A percentile compares a stretch with the other conserved stretches of the same genome.
phyloP scores from a whole-genome alignment of 2,329 filamentous ascomycete species.

The Reticulascus tulasneorum region DNA sequence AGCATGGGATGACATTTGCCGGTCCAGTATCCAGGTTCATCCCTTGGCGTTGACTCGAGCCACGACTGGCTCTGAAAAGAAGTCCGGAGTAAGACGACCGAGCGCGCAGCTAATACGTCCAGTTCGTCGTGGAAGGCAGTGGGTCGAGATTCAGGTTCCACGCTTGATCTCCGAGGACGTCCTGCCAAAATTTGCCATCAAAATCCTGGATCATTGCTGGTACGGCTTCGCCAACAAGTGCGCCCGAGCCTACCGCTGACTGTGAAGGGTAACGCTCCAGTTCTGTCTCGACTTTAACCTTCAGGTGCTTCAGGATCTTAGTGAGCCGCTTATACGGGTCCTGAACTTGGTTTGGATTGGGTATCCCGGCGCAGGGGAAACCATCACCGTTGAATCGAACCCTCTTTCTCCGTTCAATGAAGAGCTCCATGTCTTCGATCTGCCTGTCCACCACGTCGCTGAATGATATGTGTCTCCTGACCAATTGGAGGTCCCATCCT shows the following conservation, averaged over 20 bases:
- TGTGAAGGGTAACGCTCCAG: slow-evolving; percentile 4
- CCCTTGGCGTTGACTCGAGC: not conserved
- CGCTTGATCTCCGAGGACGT: slow-evolving; percentile 7
- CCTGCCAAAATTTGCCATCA: slow-evolving; percentile 18
- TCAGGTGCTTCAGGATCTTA: slow-evolving; percentile 14
- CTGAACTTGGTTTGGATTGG: too few relatives aligned
- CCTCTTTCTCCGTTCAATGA: slow-evolving; percentile 19
- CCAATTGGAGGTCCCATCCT: slow-evolving; percentile 39
- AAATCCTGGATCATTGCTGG: slow-evolving; percentile 22
- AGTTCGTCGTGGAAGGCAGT: slow-evolving; percentile 11
- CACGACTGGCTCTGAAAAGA: too few relatives aligned
- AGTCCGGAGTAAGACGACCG: too few relatives aligned
- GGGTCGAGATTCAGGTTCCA: slow-evolving; percentile 4
- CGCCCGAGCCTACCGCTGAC: slow-evolving; percentile 4
- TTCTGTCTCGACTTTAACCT: slow-evolving; percentile 11
- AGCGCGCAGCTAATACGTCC: slow-evolving; percentile 9
- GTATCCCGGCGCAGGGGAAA: too few relatives aligned
- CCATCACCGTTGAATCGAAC: too few relatives aligned
- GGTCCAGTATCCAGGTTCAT: not conserved
- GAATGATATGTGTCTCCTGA: slow-evolving; percentile 31
- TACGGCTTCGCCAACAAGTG: slow-evolving; percentile 14
- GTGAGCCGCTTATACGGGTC: slow-evolving; percentile 17
- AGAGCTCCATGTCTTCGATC: slow-evolving; percentile 23
- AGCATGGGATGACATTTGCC: not conserved
- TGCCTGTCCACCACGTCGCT: slow-evolving; percentile 24